These are phyloP conservation scores for Penstemon davidsonii DNA, from an alignment of 257 asterid genomes.

Conservation along the genomic window DNA sequence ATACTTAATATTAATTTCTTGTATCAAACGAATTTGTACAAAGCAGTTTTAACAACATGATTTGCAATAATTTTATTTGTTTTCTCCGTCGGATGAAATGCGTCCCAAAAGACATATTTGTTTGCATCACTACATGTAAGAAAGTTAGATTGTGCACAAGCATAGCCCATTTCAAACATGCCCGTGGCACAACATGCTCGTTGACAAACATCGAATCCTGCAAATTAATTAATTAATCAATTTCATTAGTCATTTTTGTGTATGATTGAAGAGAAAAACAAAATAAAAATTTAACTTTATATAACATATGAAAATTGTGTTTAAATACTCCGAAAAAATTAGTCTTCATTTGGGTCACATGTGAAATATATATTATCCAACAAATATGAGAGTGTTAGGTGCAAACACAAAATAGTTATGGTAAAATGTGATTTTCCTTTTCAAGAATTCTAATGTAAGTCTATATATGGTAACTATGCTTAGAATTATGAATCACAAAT, in stretches of 20 bases:
- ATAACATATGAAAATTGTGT: too few relatives aligned
- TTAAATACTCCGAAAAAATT: too few relatives aligned
- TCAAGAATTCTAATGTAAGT: too few relatives aligned
- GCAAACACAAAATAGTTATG: too few relatives aligned
- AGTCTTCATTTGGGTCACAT: too few relatives aligned
- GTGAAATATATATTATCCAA: too few relatives aligned
- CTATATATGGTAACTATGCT: too few relatives aligned
- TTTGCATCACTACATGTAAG: constrained; percentile 69
- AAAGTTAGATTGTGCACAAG: constrained; percentile 50
- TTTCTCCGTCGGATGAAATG: constrained; percentile 81
- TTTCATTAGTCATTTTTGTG: neutral
- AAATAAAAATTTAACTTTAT: neutral
- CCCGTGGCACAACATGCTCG: constrained; percentile 89
- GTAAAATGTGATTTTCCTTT: too few relatives aligned
- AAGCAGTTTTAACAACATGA: constrained; percentile 45
- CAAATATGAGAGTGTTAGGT: too few relatives aligned
- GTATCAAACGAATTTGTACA: constrained; percentile 41
- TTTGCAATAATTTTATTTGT: constrained; percentile 55
- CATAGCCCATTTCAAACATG: constrained; percentile 73
- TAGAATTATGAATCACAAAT: too few relatives aligned
- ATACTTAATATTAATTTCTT: too few relatives aligned
- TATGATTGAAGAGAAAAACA: neutral
- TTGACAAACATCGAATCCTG: constrained; percentile 61
- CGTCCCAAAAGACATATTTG: constrained; percentile 85
- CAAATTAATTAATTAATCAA: constrained; percentile 1